These are phyloP conservation scores for Brassica hybrid DNA, from an alignment of 441 rosid genomes.

Conservation along the genomic window DNA sequence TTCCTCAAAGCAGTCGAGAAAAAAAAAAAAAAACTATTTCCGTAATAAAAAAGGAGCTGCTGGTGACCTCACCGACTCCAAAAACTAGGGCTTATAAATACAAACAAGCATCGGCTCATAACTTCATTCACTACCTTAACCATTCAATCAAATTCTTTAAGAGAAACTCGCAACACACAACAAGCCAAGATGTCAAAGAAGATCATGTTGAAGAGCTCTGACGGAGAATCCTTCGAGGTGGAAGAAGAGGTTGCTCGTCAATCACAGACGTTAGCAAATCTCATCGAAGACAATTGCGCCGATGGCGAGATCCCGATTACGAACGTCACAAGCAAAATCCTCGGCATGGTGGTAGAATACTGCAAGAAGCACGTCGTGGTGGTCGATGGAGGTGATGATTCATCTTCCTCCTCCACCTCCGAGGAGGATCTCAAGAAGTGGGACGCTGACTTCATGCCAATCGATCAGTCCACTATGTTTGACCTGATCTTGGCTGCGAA, in stretches of 20 bases:
- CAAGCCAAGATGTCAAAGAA: slow-evolving; percentile 29
- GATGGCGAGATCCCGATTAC: slow-evolving; percentile 45
- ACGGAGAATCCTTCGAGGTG: slow-evolving; percentile 46
- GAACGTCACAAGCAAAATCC: slow-evolving; percentile 50
- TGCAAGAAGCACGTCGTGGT: slow-evolving; percentile 52
- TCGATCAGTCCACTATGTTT: not conserved
- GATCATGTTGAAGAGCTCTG: slow-evolving; percentile 50
- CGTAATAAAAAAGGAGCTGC: not conserved
- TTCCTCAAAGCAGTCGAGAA: not conserved
- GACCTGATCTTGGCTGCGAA: not conserved
- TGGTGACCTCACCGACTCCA: not conserved
- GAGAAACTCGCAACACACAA: not conserved
- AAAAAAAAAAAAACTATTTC: not conserved
- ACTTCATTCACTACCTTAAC: not conserved
- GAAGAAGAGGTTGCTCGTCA: slow-evolving; percentile 53
- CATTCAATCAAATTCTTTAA: not conserved
- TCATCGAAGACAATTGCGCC: slow-evolving; percentile 48
- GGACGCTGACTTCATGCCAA: not conserved
- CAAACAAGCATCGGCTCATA: slow-evolving; percentile 6
- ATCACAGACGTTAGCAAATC: slow-evolving; percentile 48
- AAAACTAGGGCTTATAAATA: slow-evolving; percentile 3
- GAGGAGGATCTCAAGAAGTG: not conserved
- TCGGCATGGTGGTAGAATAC: slow-evolving; percentile 50
- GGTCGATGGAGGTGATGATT: slow-evolving; percentile 2
- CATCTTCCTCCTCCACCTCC: not conserved